Percentiles rank a stretch among this genome's conserved stretches.
Conservation (phyloP, 2,329 filamentous ascomycete genomes). For the Fusarium continuum region DNA sequence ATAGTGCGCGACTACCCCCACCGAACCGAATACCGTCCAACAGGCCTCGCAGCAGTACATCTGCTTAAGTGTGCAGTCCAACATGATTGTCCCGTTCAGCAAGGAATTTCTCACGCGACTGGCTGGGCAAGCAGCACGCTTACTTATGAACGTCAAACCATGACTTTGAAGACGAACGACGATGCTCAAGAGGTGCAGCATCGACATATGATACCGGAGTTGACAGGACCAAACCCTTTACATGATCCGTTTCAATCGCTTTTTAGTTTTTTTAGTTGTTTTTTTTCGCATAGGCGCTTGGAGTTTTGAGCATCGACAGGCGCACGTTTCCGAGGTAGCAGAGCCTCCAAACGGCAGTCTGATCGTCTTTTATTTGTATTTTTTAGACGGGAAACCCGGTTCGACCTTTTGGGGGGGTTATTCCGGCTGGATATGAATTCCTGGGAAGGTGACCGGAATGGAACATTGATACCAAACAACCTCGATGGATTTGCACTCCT, state of each 20-base stretch:
- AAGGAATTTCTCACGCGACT: background rate
- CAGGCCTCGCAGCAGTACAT: slow-evolving; percentile 33
- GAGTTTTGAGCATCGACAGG: slow-evolving; percentile 40
- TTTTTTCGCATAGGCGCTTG: slow-evolving; percentile 42
- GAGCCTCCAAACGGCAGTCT: slow-evolving; percentile 11
- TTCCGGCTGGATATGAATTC: slow-evolving; percentile 27
- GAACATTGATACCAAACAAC: slow-evolving; percentile 42
- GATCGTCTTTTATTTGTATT: slow-evolving; percentile 17
- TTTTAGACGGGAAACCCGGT: slow-evolving; percentile 32
- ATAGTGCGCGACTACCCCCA: slow-evolving; percentile 37
- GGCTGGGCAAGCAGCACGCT: background rate
- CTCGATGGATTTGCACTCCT: slow-evolving; percentile 32
- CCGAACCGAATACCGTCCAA: slow-evolving; percentile 25
- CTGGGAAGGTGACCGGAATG: slow-evolving; percentile 23
- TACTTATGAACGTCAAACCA: background rate
- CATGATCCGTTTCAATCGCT: slow-evolving; percentile 40
- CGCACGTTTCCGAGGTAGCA: slow-evolving; percentile 22
- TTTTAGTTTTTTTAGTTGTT: too few species aligned
- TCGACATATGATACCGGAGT: slow-evolving; percentile 38
- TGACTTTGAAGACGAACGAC: slow-evolving; percentile 15
- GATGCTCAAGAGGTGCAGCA: slow-evolving; percentile 22
- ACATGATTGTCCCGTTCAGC: background rate
- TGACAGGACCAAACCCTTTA: slow-evolving; percentile 30
- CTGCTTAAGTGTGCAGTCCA: slow-evolving; percentile 7
- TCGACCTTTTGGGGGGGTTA: slow-evolving; percentile 12